phyloP scores from a whole-genome alignment of 495 filamentous ascomycete species.

The Hamigera avellanea region DNA sequence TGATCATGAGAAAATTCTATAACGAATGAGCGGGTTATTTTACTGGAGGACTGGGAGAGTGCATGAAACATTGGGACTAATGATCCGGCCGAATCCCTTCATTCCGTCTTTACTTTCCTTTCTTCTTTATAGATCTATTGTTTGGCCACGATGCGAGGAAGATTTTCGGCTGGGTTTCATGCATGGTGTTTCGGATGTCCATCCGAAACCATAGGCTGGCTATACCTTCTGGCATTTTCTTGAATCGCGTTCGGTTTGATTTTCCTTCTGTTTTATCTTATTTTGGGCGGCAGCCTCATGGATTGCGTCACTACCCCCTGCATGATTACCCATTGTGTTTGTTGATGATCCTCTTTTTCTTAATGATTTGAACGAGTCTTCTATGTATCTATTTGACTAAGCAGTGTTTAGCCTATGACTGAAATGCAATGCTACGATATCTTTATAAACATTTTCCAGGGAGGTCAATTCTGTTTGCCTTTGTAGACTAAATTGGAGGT shows the following conservation, averaged over 20 bases:
- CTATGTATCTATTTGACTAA: conserved; percentile 1
- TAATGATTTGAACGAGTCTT: conserved; percentile 3
- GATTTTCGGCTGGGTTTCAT: conserved; percentile 10
- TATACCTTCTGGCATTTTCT: too few species aligned
- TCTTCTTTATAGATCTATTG: too few species aligned
- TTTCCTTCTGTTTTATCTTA: conserved; percentile 13
- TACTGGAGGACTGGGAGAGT: too few species aligned
- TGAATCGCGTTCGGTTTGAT: too few species aligned
- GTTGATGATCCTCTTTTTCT: not conserved
- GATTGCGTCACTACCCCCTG: not conserved
- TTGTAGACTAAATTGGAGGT: too few species aligned
- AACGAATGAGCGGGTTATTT: conserved; percentile 29
- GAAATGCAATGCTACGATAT: not conserved
- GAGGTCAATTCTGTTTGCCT: too few species aligned
- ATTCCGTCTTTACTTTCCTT: too few species aligned
- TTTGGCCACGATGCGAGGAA: not conserved
- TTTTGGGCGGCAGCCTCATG: not conserved
- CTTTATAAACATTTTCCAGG: too few species aligned
- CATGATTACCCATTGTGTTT: not conserved
- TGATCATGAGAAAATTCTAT: conserved; percentile 99
- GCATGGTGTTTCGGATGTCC: conserved; percentile 8
- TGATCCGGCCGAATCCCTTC: too few species aligned
- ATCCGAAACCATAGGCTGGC: too few species aligned
- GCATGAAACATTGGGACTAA: too few species aligned
- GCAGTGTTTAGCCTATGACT: conserved; percentile 1